These are phyloP conservation scores for Rhizophagus prolifer DNA, from an alignment of 192 early-diverging fungal genomes.

Conservation along the genomic window DNA sequence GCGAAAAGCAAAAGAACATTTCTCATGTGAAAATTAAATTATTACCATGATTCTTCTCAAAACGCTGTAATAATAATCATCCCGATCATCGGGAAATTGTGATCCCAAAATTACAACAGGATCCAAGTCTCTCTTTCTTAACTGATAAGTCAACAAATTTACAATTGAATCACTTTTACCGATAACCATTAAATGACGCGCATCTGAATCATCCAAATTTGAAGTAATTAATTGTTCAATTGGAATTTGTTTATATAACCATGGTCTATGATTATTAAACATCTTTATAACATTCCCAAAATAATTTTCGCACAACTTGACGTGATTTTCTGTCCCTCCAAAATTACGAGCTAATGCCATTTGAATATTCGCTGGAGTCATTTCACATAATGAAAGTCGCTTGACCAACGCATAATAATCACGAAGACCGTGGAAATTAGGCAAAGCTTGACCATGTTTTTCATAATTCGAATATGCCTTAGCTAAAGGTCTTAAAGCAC, in stretches of 20 bases:
- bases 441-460: background rate
- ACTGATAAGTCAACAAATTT: background rate
- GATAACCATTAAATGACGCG: slow-evolving; percentile 25
- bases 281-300: background rate
- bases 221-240: slow-evolving; percentile 1
- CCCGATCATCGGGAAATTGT: slow-evolving; percentile 23
- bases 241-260: slow-evolving; percentile 5
- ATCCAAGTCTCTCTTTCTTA: background rate
- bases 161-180: slow-evolving; percentile 26
- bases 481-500: background rate
- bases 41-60: slow-evolving; percentile 7
- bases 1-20: too few relatives aligned
- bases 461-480: background rate
- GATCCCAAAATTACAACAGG: slow-evolving; percentile 25
- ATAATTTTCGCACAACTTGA: background rate
- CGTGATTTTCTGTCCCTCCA: slow-evolving; percentile 12
- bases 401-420: background rate
- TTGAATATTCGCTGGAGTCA: background rate
- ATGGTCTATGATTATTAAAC: background rate
- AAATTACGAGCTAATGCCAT: slow-evolving; percentile 30
- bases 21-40: too few relatives aligned
- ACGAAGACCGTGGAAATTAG: slow-evolving; percentile 30
- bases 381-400: background rate
- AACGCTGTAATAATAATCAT: slow-evolving; percentile 13
- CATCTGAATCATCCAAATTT: slow-evolving; percentile 12